These are phyloP conservation scores for Aristolochia contorta DNA, from an alignment of 164 flowering plant genomes.

Conservation along the genomic window DNA sequence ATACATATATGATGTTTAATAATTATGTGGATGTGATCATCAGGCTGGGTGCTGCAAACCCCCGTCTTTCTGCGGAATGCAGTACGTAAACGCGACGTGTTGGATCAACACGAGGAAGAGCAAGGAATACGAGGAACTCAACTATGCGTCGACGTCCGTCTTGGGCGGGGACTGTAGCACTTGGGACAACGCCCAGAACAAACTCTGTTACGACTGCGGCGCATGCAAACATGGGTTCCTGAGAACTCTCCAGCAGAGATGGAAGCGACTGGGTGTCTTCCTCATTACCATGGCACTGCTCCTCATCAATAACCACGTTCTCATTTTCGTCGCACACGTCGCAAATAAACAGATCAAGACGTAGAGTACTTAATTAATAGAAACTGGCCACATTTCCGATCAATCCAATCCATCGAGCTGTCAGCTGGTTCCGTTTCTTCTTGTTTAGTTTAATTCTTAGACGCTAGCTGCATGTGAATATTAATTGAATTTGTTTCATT, in stretches of 20 bases:
- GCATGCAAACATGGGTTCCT: constrained; percentile 34
- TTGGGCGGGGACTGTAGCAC: constrained; percentile 19
- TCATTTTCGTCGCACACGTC: no score
- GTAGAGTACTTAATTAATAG: no score
- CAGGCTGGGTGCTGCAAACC: constrained; percentile 47
- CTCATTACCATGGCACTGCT: constrained; percentile 19
- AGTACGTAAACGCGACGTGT: constrained; percentile 31
- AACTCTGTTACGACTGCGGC: constrained; percentile 29
- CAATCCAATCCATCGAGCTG: no score
- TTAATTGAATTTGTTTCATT: no score
- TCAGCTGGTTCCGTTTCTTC: no score
- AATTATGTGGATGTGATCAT: not conserved
- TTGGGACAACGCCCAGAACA: constrained; percentile 25
- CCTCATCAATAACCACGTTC: constrained; percentile 10
- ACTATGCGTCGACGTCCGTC: not conserved
- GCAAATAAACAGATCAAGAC: no score
- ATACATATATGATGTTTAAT: no score
- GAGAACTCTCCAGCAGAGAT: constrained; percentile 18
- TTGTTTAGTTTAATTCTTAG: no score
- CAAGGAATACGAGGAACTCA: not conserved
- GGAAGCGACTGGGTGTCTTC: constrained; percentile 34
- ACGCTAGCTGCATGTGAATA: no score
- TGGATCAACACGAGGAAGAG: constrained; percentile 18
- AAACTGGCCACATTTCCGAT: no score
- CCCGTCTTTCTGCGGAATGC: constrained; percentile 28